Evolutionary conservation across 2,329 filamentous ascomycete species (phyloP).

Genomic region (Orbilia ellipsospora): DNA sequence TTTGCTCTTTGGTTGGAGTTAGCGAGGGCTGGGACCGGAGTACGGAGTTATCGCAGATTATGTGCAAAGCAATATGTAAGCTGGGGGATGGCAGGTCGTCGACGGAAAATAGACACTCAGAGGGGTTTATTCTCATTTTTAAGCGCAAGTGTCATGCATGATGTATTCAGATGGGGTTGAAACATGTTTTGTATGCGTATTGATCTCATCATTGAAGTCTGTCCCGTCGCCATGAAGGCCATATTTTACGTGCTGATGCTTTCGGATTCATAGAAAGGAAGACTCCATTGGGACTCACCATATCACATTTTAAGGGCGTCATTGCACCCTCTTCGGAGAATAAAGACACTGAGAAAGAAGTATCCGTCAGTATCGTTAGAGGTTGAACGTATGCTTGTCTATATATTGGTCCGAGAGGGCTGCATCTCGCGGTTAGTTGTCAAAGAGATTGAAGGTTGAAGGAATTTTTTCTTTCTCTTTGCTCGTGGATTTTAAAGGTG

Average conservation of each 20-base stretch:
- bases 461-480: not conserved
- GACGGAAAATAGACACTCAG: constrained; percentile 34
- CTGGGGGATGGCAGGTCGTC: not conserved
- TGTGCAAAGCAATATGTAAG: not conserved
- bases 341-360: not conserved
- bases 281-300: not conserved
- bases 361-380: too few relatives aligned
- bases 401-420: too few relatives aligned
- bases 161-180: constrained; percentile 55
- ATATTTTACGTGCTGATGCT: not conserved
- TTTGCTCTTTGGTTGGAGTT: constrained; percentile 11
- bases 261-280: not conserved
- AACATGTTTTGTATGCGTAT: constrained; percentile 56
- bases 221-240: not conserved
- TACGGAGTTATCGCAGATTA: constrained; percentile 6
- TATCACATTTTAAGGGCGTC: too few relatives aligned
- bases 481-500: not conserved
- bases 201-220: constrained; percentile 48
- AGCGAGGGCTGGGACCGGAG: constrained; percentile 3
- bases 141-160: constrained; percentile 54
- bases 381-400: too few relatives aligned
- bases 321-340: not conserved
- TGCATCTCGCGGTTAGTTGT: too few relatives aligned
- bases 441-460: too few relatives aligned
- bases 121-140: constrained; percentile 55